Evolutionary conservation across 73 alveolate genomes (phyloP), one percentile per base, ranked within the genome.

Genomic region (Blepharisma stoltei): DNA sequence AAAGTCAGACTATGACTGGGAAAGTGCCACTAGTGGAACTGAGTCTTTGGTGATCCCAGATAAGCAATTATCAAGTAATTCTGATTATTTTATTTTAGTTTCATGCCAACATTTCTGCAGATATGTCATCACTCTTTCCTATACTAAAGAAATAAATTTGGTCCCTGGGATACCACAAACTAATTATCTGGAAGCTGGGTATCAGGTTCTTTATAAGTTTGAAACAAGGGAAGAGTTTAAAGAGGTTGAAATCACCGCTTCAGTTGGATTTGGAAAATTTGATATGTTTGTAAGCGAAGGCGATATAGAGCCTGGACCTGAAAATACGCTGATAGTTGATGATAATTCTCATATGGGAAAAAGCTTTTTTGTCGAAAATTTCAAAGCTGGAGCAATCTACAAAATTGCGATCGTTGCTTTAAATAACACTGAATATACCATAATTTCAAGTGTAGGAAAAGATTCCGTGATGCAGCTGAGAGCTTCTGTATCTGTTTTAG

Each of bases 21-120:
- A n/a, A 60, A 60, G 73, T 38, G 14, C 14, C 11, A 14, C 73
- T 25, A 14, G 73, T n/a, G 73, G 73, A 18, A 14, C 73, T 14
- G 49, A 14, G 46, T 60, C 45, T 14, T 8, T 60, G 2, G 18
- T 8, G 14, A 60, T 60, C 46, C 45, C 45, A 25, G 23, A 25
- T 60, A 18, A 14, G 2, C 73, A 60, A 25, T 38, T 60, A 8
- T 20, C 46, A 20, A 11, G 18, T 3, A 38, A 25, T 14, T 14
- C 73, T 9, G 14, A 20, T 8, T 60, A 60, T 38, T 60, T 20
- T 38, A 60, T 60, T 5, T 38, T 14, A 2, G 46, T 60, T 14
- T 11, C 14, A 1, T 60, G 73, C 46, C 1, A 20, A 25, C 0
- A n/a, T 20, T 60, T 20, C 46, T 60, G 73, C 5, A 60, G 73